Evolutionary conservation across 2,329 filamentous ascomycete genomes (phyloP).

Genomic region (Pseudogymnoascus sp.): DNA sequence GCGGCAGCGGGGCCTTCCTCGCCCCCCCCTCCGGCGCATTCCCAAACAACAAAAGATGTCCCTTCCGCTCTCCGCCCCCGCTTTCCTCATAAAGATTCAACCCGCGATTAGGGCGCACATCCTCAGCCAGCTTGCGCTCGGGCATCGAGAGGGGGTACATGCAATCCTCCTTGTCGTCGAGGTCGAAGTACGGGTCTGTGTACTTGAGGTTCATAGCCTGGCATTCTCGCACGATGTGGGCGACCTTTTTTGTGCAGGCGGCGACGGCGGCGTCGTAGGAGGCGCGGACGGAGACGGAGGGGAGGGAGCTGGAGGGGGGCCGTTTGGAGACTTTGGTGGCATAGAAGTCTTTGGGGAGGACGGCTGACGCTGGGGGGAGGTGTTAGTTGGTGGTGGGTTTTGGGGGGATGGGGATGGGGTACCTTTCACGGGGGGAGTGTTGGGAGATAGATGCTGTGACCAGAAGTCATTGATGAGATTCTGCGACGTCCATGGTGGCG

Average conservation of each 20-base stretch:
- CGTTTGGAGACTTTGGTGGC: not conserved
- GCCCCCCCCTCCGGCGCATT: slow-evolving; percentile 13
- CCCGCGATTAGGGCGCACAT: not conserved
- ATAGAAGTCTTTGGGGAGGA: not conserved
- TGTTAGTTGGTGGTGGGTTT: not conserved
- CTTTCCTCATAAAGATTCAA: not conserved
- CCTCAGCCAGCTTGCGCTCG: not conserved
- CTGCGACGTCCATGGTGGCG: not conserved
- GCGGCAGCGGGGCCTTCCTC: slow-evolving; percentile 10
- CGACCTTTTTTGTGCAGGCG: slow-evolving; percentile 55
- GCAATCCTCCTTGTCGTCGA: slow-evolving; percentile 40
- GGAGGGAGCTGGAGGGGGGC: not conserved
- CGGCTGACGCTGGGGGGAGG: not conserved
- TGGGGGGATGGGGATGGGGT: not conserved
- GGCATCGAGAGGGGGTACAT: slow-evolving; percentile 11
- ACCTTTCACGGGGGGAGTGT: not conserved
- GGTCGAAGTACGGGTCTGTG: slow-evolving; percentile 70
- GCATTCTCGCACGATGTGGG: slow-evolving; percentile 53
- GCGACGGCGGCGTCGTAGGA: slow-evolving; percentile 63
- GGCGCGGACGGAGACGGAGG: slow-evolving; percentile 30
- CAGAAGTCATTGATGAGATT: slow-evolving; percentile 1
- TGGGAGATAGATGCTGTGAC: not conserved
- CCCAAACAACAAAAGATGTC: not conserved
- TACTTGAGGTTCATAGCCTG: slow-evolving; percentile 72
- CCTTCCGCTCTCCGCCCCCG: not conserved